Base-by-base conservation (phyloP, 2,329 filamentous ascomycete genomes). In the Colletotrichum ledebouriae region DNA sequence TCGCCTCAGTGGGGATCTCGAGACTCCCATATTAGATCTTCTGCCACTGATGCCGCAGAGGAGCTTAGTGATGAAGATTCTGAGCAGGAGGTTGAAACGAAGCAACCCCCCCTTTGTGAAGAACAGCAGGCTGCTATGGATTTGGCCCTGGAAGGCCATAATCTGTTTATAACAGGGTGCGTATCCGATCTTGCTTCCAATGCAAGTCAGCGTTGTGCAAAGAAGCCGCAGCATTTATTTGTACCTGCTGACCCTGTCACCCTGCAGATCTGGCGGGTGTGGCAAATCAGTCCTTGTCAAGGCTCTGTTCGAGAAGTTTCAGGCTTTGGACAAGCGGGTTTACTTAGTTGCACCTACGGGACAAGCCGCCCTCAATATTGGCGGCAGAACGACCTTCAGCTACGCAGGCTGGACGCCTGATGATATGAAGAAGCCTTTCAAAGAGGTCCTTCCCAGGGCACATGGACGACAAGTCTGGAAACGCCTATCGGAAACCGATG, bases 81-180 rank as follows among this genome's bases (percentile, higher is more conserved):
- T 39, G 37, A 39, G 12, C 37, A 4, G 37, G 37, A 11, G 10
- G 37, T 11, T 11, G 37, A 11, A 39, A 7, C 39, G n/a, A 7
- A 4, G 15, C 34, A 34, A 11, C 52, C 60, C 10, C 11, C 15
- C 6, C 62, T 64, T 17, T 53, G 47, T 17, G 3, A 46, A 17
- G 62, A 64, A 52, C 62, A 55, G 13, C 55, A 60, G 34, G 39
- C 37, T 0, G 62, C 62, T 0, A 29, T 65, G 62, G 77, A 87
- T 1, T 76, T 86, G 0, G 87, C 89, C 29, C 67, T 81, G 3
- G 77, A 76, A 3, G 85, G 87, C 0, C 70, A 73, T 2, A 90
- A 90, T 61, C 85, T 90, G 10, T 91, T 90, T 73, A 90, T 87
- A 71, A 90, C 88, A 0, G 89, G 89, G 9, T 87, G 86, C 0